These are phyloP conservation scores for Thielaviopsis populi DNA, from an alignment of 2,329 filamentous ascomycete species.

Conservation along the genomic window DNA sequence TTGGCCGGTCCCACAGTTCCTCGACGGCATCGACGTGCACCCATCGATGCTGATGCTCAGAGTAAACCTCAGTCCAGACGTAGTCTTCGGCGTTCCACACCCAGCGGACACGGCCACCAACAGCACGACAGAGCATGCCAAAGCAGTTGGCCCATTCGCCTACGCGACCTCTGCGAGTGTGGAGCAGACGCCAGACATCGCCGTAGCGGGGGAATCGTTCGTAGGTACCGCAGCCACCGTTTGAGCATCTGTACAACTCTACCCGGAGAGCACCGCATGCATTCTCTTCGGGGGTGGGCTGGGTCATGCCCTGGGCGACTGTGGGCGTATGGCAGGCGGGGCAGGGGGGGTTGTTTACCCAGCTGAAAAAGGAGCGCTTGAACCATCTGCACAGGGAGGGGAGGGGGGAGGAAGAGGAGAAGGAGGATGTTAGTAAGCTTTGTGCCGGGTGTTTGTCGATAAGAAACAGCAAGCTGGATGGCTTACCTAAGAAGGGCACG, in stretches of 20 bases:
- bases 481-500: conserved; percentile 63
- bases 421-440: conserved; percentile 19
- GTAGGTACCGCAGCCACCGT: conserved; percentile 55
- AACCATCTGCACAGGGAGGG: conserved; percentile 73
- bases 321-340: conserved; percentile 69
- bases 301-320: conserved; percentile 65
- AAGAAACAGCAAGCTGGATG: conserved; percentile 22
- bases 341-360: conserved; percentile 91
- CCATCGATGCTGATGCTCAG: conserved; percentile 84
- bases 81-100: conserved; percentile 97
- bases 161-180: conserved; percentile 70
- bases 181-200: conserved; percentile 82
- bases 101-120: conserved; percentile 85
- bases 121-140: conserved; percentile 89
- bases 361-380: conserved; percentile 85
- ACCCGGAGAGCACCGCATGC: conserved; percentile 77
- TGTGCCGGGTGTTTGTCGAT: background rate
- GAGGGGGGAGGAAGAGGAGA: too few relatives aligned
- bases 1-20: conserved; percentile 86
- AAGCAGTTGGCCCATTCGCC: conserved; percentile 99
- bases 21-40: conserved; percentile 94
- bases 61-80: conserved; percentile 96
- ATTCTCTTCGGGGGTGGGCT: conserved; percentile 74
- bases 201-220: conserved; percentile 91
- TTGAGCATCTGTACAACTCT: conserved; percentile 80